Conservation (phyloP, 768 basidiomycete species). For the Kwoniella europaea region DNA sequence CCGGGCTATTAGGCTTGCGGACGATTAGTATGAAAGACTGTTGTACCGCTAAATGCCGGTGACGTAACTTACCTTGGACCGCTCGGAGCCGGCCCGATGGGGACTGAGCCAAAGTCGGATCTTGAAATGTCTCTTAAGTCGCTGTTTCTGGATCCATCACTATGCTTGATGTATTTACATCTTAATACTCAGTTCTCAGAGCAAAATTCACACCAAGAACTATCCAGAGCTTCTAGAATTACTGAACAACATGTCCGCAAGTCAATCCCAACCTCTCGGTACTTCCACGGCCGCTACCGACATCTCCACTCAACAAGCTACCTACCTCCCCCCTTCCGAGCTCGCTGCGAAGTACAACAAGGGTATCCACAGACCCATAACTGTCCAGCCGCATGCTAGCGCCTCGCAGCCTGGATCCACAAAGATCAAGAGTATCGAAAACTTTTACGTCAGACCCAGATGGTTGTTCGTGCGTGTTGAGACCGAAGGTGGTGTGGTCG, state of each 20-base stretch:
- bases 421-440: slow-evolving; percentile 54
- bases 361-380: slow-evolving; percentile 38
- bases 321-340: slow-evolving; percentile 49
- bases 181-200: background rate
- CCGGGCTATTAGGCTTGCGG: background rate
- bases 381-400: slow-evolving; percentile 23
- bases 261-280: slow-evolving; percentile 36
- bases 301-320: slow-evolving; percentile 37
- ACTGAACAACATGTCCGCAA: slow-evolving; percentile 25
- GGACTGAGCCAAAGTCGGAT: background rate
- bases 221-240: background rate
- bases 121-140: background rate
- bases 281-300: slow-evolving; percentile 38
- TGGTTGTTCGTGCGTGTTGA: slow-evolving; percentile 78
- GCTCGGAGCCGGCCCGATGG: slow-evolving; percentile 9
- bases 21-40: background rate
- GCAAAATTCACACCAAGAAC: background rate
- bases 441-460: slow-evolving; percentile 71
- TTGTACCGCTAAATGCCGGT: slow-evolving; percentile 5
- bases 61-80: slow-evolving; percentile 1
- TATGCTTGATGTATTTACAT: background rate
- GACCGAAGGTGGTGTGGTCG: slow-evolving; percentile 68
- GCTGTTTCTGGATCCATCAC: background rate
- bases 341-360: slow-evolving; percentile 42
- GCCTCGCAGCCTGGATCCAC: slow-evolving; percentile 24